Evolutionary conservation across 2,329 filamentous ascomycete genomes (phyloP).

Genomic region (Talaromyces marneffei): DNA sequence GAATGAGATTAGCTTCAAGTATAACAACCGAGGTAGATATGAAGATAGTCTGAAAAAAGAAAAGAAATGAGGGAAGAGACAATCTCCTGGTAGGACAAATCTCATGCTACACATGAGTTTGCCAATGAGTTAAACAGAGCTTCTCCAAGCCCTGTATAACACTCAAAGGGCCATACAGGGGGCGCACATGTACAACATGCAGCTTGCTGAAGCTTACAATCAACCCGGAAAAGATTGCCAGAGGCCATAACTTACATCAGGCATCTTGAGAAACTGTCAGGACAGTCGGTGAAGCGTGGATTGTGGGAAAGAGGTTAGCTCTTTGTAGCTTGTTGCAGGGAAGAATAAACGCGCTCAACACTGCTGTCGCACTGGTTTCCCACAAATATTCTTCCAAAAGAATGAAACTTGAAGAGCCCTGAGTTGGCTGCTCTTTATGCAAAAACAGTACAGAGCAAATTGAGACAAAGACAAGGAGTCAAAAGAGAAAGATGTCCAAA

Average conservation of each 20-base stretch:
- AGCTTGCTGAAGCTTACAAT: background rate
- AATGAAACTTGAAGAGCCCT: background rate
- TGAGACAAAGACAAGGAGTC: background rate
- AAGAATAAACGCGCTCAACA: background rate
- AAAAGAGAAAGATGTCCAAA: background rate
- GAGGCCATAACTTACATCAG: constrained; percentile 36
- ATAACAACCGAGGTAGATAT: background rate
- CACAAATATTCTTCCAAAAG: background rate
- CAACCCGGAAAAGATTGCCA: background rate
- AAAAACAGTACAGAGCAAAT: background rate
- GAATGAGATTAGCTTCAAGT: background rate
- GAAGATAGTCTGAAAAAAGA: background rate
- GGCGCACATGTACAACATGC: background rate
- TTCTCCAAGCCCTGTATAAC: background rate
- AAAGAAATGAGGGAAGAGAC: background rate
- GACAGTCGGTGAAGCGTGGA: background rate
- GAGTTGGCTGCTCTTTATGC: background rate
- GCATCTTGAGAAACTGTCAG: constrained; percentile 31
- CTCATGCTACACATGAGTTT: background rate
- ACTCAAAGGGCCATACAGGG: background rate
- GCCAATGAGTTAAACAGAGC: background rate
- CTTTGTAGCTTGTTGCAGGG: background rate
- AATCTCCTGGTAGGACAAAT: background rate
- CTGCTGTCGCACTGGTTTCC: background rate
- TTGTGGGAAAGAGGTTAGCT: background rate